These are phyloP conservation scores for Sistotremastrum niveocremeum DNA, from an alignment of 768 basidiomycete genomes.

Conservation along the genomic window DNA sequence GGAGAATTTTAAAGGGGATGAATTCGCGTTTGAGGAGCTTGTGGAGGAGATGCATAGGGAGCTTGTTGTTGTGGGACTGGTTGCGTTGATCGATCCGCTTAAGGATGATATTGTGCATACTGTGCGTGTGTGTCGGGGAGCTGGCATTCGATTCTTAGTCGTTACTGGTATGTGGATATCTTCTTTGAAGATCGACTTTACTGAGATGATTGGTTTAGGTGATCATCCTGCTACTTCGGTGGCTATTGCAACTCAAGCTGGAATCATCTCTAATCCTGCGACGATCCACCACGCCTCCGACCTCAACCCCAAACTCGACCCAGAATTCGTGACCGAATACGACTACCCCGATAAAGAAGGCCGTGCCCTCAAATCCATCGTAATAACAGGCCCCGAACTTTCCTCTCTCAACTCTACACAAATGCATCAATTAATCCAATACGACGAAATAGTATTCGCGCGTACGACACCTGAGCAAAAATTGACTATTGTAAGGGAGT, in stretches of 20 bases:
- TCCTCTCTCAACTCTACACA: constrained; percentile 1
- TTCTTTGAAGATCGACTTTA: too few relatives aligned
- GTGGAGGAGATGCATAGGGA: constrained; percentile 29
- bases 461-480: constrained; percentile 46
- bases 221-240: constrained; percentile 48
- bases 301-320: constrained; percentile 17
- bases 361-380: constrained; percentile 19
- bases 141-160: constrained; percentile 51
- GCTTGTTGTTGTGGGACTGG: constrained; percentile 41
- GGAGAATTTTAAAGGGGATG: constrained; percentile 15
- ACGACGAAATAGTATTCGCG: constrained; percentile 36
- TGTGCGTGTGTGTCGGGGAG: constrained; percentile 33
- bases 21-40: constrained; percentile 28
- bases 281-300: constrained; percentile 25
- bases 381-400: constrained; percentile 31
- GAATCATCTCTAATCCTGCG: constrained; percentile 31
- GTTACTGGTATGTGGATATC: constrained; percentile 30
- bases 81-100: constrained; percentile 48
- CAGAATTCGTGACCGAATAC: constrained; percentile 9
- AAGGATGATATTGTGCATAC: constrained; percentile 40
- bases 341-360: constrained; percentile 15
- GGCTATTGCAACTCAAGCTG: constrained; percentile 51
- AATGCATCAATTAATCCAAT: constrained; percentile 21
- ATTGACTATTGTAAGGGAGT: constrained; percentile 39
- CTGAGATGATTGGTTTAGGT: constrained; percentile 13